Evolutionary conservation across 2,329 filamentous ascomycete species (phyloP), one percentile per base, ranked within the genome.

Genomic region (Claviceps maximensis): DNA sequence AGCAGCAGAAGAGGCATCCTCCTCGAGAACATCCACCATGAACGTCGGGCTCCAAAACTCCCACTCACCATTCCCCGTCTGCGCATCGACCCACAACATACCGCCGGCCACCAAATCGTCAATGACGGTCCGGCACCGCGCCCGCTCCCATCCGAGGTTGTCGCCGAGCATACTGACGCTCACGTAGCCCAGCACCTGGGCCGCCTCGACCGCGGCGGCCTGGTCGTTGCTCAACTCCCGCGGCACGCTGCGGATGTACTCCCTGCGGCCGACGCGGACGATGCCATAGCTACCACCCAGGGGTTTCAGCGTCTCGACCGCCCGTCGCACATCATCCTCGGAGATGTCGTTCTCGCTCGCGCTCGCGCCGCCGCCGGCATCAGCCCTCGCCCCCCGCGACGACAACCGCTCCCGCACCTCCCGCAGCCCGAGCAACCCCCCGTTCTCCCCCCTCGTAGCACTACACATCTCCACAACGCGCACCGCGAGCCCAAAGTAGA

Each of bases 401-500:
- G 81, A 59, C 27, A 97, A 83, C 46, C 82, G 76, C 63, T 90
- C 85, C 54, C 82, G 75, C 60, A 95, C 83, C 68, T 97, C 91
- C 46, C 79, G 74, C 19, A 97, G 78, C 12, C 87, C 87, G 51
- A 98, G 88, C 62, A 98, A 74, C 0, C 93, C 93, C 7, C 93
- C 93, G 66, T 98, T 98, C 70, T 96, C 91, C 4, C 80, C 81
- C 51, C 93, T 77, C 46, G 89, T 96, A 51, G 84, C 82, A 6
- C 89, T 78, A 65, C 93, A 98, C 8, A 96, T 82, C 68, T 97
- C 91, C 6, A 98, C 93, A 1, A 97, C 87, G 49, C 88, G 79
- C n/a, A 97, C 91, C 1, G 89, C 93, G 47, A 98, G 81, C 73
- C 95, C 91, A 68, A 97, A 97, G 72, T 97, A 98, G 66, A 98